These are phyloP conservation scores for Mediolabrus comicus DNA, from an alignment of 108 stramenopile species.

Conservation along the genomic window DNA sequence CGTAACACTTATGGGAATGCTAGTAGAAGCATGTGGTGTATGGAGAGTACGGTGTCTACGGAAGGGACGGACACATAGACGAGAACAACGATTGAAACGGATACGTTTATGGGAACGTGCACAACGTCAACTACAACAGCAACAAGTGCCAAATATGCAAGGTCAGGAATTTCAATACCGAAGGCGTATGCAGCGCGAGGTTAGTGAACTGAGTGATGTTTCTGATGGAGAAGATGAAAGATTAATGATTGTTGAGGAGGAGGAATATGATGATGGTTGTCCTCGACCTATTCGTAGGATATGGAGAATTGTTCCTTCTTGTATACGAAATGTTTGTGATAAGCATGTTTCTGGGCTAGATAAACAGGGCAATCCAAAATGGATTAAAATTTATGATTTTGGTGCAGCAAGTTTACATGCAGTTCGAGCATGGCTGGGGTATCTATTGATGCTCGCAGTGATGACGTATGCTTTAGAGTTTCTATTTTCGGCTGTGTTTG, in stretches of 20 bases:
- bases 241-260: not conserved
- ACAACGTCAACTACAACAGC: not conserved
- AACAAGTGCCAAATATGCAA: not conserved
- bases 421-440: constrained; percentile 24
- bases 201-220: not conserved
- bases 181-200: not conserved
- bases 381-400: constrained; percentile 12
- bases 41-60: constrained; percentile 25
- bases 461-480: constrained; percentile 42
- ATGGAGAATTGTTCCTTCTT: constrained; percentile 3
- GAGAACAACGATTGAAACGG: constrained; percentile 11
- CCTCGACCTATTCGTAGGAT: constrained; percentile 6
- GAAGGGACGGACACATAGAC: constrained; percentile 14
- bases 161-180: constrained; percentile 4
- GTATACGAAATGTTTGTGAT: not conserved
- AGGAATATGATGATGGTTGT: constrained; percentile 3
- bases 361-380: not conserved
- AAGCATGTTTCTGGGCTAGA: not conserved
- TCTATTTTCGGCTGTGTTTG: constrained; percentile 20
- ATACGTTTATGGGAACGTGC: not conserved
- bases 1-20: constrained; percentile 25
- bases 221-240: not conserved
- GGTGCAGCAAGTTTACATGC: constrained; percentile 28
- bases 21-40: constrained; percentile 38
- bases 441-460: constrained; percentile 38